Conservation (phyloP, 2,329 filamentous ascomycete species). For the Beauveria caledonica region DNA sequence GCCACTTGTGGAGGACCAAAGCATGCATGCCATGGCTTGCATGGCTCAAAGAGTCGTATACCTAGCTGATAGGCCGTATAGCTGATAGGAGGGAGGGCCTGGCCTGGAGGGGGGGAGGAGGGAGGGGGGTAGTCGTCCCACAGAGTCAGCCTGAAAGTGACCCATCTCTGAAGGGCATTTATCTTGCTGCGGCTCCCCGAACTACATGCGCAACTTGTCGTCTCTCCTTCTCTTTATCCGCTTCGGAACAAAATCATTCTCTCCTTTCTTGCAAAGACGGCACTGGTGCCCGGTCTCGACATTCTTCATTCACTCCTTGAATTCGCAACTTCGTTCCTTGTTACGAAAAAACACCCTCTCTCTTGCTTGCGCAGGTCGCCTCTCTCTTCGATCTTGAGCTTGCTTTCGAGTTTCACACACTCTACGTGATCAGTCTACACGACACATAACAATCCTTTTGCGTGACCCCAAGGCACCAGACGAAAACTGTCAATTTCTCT, state of each 20-base stretch:
- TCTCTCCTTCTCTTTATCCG: constrained; percentile 1
- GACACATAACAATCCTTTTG: neutral
- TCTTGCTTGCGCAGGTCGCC: constrained; percentile 11
- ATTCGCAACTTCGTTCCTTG: neutral
- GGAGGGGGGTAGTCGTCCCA: neutral
- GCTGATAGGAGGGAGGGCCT: no score
- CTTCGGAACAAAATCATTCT: constrained; percentile 1
- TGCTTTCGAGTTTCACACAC: constrained; percentile 1
- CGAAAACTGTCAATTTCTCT: neutral
- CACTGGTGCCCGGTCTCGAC: constrained; percentile 5
- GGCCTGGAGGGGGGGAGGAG: neutral
- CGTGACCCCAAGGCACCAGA: constrained; percentile 3
- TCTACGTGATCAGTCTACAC: neutral
- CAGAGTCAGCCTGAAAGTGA: neutral
- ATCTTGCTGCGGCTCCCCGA: neutral
- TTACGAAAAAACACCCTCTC: no score
- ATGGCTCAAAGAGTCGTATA: no score
- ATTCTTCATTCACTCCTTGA: constrained; percentile 4
- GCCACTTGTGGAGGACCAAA: no score
- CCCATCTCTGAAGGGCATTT: neutral
- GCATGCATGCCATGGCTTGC: no score
- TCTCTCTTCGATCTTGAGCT: constrained; percentile 1
- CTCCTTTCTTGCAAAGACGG: constrained; percentile 5
- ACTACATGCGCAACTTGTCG: neutral
- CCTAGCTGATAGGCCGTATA: no score